These are phyloP conservation scores for Hyaloscypha variabilis DNA, from an alignment of 495 filamentous ascomycete species.

Conservation along the genomic window DNA sequence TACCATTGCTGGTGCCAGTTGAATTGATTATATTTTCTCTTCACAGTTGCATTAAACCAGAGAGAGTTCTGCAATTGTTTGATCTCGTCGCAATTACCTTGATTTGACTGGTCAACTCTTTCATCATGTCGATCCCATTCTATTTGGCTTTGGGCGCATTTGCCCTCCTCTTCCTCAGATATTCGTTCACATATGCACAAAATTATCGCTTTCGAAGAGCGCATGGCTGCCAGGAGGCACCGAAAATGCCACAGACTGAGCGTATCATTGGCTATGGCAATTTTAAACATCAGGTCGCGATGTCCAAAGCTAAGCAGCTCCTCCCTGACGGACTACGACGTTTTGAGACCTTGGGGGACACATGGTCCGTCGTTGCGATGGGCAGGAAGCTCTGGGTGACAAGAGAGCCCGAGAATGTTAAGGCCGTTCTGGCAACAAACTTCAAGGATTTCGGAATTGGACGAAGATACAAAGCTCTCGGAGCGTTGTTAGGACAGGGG, in stretches of 20 bases:
- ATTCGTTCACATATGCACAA: not conserved
- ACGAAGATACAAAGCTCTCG: slow-evolving; percentile 28
- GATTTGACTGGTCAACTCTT: too few relatives aligned
- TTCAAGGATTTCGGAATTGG: slow-evolving; percentile 38
- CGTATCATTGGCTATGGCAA: slow-evolving; percentile 41
- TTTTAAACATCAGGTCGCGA: slow-evolving; percentile 29
- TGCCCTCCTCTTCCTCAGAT: slow-evolving; percentile 4
- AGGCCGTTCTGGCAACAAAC: slow-evolving; percentile 77
- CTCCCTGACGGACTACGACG: not conserved
- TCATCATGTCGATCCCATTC: too few relatives aligned
- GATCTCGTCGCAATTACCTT: too few relatives aligned
- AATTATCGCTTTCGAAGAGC: slow-evolving; percentile 4
- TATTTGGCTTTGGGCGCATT: too few relatives aligned
- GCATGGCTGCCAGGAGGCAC: slow-evolving; percentile 28
- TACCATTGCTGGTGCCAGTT: too few relatives aligned
- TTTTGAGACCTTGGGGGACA: not conserved
- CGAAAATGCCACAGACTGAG: slow-evolving; percentile 39
- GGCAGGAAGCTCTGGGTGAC: slow-evolving; percentile 53
- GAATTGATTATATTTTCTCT: too few relatives aligned
- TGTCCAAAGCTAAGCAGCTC: slow-evolving; percentile 25
- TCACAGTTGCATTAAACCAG: too few relatives aligned
- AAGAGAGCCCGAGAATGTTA: slow-evolving; percentile 80
- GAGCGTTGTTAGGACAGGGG: slow-evolving; percentile 42
- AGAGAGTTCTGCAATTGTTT: too few relatives aligned
- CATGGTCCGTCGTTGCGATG: not conserved